Base-by-base conservation (phyloP, 2,329 filamentous ascomycete genomes). In the Cladorrhinum sp. region DNA sequence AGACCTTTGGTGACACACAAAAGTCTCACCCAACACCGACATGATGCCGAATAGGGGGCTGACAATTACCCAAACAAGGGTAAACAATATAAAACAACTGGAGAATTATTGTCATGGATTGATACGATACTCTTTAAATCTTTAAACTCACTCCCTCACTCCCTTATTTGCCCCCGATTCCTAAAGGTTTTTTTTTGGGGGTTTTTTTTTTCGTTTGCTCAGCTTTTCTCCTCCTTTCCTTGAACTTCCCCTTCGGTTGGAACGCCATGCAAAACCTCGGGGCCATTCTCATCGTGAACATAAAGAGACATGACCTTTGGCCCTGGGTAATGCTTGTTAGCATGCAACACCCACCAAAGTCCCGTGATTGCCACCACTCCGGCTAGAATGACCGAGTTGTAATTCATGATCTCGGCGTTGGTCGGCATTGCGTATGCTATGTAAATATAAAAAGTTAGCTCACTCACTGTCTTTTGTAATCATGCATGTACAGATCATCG, bases 301-400 rank as follows among this genome's bases (percentile, higher is more conserved):
- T 82, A 81, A 57, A 82, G 59, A 20, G 69, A 68, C 69, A 79
- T 76, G 22, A 83, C 72, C 64, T 80, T 81, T 2, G 81, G 81
- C 0, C 80, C 79, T 0, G 79, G 77, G 62, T 84, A 84, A 61
- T 81, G 75, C 45, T 70, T 70, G 20, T 69, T 66, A 2, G 78
- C 81, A 60, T 83, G 77, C 1, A 79, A 55, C 5, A 79, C 60
- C 81, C 81, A 84, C 81, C 81, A 83, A 3, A 78, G 59, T 0
- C 71, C 71, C 0, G 80, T 81, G 4, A 84, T 59, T 0, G 72
- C 64, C n/a, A 83, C 65, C 50, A 78, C 73, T 22, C 82, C 79
- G 18, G 77, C 77, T 22, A 84, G 69, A 58, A 84, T 82, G 2
- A 84, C 81, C 62, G 77, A 80, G 68, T 82, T 84, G 68, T 80